Percentiles rank a stretch among this genome's conserved stretches.
These are phyloP conservation scores for Plasmodium inui DNA, from an alignment of 169 alveolate genomes.

Conservation along the genomic window DNA sequence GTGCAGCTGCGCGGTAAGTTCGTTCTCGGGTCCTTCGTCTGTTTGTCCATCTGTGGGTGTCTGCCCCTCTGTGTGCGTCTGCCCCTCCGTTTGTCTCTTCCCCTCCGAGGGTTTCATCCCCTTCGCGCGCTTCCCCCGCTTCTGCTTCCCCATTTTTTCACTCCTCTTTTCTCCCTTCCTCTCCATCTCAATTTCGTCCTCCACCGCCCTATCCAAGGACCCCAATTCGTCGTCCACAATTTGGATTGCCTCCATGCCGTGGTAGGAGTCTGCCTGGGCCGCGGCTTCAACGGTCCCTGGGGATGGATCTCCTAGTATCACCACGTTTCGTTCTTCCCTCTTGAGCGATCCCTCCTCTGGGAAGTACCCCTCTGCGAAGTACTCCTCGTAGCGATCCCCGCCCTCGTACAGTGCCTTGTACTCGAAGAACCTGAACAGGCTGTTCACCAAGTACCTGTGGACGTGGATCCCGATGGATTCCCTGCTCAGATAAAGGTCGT, in stretches of 20 bases:
- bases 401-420: constrained; percentile 43
- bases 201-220: background rate
- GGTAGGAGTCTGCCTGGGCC: background rate
- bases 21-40: background rate
- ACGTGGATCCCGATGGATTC: constrained; percentile 29
- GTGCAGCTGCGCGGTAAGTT: background rate
- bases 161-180: background rate
- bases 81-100: background rate
- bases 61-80: background rate
- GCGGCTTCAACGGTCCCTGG: background rate
- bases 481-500: background rate
- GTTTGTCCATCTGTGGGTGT: background rate
- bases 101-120: background rate
- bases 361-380: background rate
- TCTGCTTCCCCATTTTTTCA: background rate
- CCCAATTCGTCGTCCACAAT: background rate
- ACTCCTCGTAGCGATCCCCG: constrained; percentile 11
- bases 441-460: constrained; percentile 7
- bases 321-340: background rate
- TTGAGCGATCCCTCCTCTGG: background rate
- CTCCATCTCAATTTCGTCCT: background rate
- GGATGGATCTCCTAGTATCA: background rate
- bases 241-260: background rate
- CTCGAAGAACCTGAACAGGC: constrained; percentile 7
- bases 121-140: background rate